Evolutionary conservation across 108 stramenopile genomes (phyloP), one percentile per base, ranked within the genome.

Genomic region (Nitzschia putrida): DNA sequence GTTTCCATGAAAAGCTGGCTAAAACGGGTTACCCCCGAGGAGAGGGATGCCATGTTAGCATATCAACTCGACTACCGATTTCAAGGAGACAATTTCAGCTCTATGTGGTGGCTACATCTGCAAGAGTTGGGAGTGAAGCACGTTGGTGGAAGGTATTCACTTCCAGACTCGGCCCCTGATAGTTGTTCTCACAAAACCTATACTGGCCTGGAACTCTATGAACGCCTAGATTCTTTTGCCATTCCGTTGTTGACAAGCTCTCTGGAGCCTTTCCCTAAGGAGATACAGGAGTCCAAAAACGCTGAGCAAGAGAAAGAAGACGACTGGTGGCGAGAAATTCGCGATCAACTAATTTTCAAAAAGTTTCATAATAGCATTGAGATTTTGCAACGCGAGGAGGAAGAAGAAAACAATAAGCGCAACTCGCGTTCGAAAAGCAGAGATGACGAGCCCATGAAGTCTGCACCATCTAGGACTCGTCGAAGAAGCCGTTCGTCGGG

Each of bases 51-150:
- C 55, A 77, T 77, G 76, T 42, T 53, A 7, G 69, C 76, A 13
- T 21, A 59, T 0, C 76, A 71, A 57, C 44, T 77, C 4, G 76
- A 77, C 29, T 77, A 77, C 54, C 63, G 64, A 21, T 77, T 77
- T 6, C 53, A 52, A 10, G 69, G 64, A 8, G 76, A 77, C 56
- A 50, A 57, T 40, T 53, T 77, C 20, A 38, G 66, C 9, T 58
- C 61, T 9, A 22, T 40, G 56, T 77, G 76, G 76, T 77, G 76
- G 76, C 12, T 44, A 5, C 53, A 29, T 40, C 43, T 69, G 10
- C 64, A 71, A 57, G n/a, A n/a, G 29, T 24, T 66, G 11, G 76
- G 69, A 50, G 66, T 77, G 55, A 64, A 44, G 47, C 39, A 69
- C 18, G 40, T 26, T 53, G 67, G 55, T n/a, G 21, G 40, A 6